Percentiles rank a stretch among this genome's conserved stretches.
Evolutionary conservation across 345 rosid genomes (phyloP).

Genomic region (Lagerstroemia speciosa): DNA sequence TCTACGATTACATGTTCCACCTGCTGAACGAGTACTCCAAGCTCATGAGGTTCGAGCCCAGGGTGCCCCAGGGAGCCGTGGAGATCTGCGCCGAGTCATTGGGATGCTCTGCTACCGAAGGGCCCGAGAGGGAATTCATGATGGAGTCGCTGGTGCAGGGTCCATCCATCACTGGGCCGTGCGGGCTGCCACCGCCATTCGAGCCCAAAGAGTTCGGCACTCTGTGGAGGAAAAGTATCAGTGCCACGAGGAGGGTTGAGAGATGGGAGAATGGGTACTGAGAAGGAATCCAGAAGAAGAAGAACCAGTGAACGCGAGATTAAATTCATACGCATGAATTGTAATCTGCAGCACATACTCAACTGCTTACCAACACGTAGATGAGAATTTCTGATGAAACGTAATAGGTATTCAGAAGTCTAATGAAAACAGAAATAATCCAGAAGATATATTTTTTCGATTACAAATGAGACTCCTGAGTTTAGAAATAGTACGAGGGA

Average conservation of each 20-base stretch:
- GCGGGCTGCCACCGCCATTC: conserved; percentile 59
- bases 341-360: neutral
- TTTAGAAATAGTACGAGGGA: too few species aligned
- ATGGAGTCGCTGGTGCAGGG: conserved; percentile 42
- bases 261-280: conserved; percentile 52
- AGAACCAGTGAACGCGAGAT: neutral
- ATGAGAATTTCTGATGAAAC: too few species aligned
- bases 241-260: conserved; percentile 37
- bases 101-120: conserved; percentile 35
- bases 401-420: too few species aligned
- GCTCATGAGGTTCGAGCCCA: conserved; percentile 42
- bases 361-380: too few species aligned
- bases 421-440: too few species aligned
- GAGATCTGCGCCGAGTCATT: conserved; percentile 51
- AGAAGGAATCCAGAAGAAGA: conserved; percentile 13
- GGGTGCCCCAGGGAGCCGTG: conserved; percentile 32
- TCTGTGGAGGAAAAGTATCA: conserved; percentile 25
- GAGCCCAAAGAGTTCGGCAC: conserved; percentile 22
- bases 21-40: conserved; percentile 58
- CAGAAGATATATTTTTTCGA: too few species aligned
- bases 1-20: conserved; percentile 75
- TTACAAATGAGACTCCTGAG: too few species aligned
- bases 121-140: conserved; percentile 36
- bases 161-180: conserved; percentile 37
- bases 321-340: neutral